Evolutionary conservation across 352 stramenopile species (phyloP).

Genomic region (Globisporangium takayamanum): DNA sequence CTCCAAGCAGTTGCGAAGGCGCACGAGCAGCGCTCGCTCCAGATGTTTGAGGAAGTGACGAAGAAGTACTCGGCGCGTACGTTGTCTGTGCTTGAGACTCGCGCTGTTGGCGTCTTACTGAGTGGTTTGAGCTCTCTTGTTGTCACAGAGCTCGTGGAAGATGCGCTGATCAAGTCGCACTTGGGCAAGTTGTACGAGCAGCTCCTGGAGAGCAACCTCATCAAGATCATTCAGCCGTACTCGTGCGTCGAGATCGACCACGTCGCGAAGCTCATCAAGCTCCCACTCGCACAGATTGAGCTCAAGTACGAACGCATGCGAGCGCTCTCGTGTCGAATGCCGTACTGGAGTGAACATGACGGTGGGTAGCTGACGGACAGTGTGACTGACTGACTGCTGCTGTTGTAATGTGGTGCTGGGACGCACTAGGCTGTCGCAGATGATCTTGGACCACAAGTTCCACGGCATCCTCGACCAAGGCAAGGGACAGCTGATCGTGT

Average conservation of each 20-base stretch:
- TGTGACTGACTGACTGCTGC: not conserved
- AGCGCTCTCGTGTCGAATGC: constrained; percentile 5
- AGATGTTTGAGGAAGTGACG: constrained; percentile 77
- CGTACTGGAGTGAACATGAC: not conserved
- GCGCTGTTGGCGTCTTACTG: no score
- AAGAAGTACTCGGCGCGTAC: constrained; percentile 85
- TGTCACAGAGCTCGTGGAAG: constrained; percentile 68
- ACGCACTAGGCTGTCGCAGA: constrained; percentile 94
- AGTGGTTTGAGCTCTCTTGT: not conserved
- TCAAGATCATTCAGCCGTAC: constrained; percentile 99
- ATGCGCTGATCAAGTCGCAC: constrained; percentile 91
- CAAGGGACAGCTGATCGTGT: constrained; percentile 98
- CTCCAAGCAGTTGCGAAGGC: constrained; percentile 95
- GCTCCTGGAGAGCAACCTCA: constrained; percentile 97
- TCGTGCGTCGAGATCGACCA: constrained; percentile 96
- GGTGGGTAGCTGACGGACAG: no score
- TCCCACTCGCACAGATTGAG: constrained; percentile 84
- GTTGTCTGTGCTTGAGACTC: constrained; percentile 9
- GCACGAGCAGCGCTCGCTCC: constrained; percentile 92
- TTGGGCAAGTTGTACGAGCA: constrained; percentile 96
- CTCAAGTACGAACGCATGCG: constrained; percentile 51
- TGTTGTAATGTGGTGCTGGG: not conserved
- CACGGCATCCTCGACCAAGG: constrained; percentile 98
- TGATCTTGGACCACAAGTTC: constrained; percentile 99
- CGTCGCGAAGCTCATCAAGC: constrained; percentile 96